Percentiles rank a stretch among this genome's conserved stretches.
Evolutionary conservation across 345 rosid genomes (phyloP).

Genomic region (Crucihimalaya himalaica): DNA sequence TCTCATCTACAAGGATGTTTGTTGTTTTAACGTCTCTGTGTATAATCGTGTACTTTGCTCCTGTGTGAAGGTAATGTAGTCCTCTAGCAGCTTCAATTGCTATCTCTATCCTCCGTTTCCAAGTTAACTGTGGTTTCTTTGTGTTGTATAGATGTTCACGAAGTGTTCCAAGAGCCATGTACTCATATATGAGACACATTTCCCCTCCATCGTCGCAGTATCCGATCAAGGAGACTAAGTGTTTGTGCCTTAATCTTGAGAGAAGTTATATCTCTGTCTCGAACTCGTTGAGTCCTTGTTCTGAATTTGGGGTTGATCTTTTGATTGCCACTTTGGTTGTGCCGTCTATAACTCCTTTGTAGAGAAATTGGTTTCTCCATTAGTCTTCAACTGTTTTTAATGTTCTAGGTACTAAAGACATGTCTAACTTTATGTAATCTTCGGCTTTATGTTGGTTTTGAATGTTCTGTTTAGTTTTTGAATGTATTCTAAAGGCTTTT

Average conservation of each 20-base stretch:
- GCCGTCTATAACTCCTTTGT: slow-evolving; percentile 66
- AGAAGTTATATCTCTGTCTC: slow-evolving; percentile 83
- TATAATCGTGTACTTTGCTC: slow-evolving; percentile 83
- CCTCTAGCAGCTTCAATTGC: slow-evolving; percentile 87
- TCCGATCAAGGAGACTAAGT: slow-evolving; percentile 82
- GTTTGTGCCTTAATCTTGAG: slow-evolving; percentile 83
- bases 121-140: slow-evolving; percentile 53
- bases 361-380: no score
- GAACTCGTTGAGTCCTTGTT: slow-evolving; percentile 85
- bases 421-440: no score
- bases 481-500: no score
- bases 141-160: slow-evolving; percentile 70
- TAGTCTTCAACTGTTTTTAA: no score
- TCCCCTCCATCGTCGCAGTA: slow-evolving; percentile 83
- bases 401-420: no score
- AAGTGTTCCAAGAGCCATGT: slow-evolving; percentile 79
- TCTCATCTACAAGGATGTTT: slow-evolving; percentile 81
- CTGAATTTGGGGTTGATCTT: slow-evolving; percentile 72
- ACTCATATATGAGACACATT: slow-evolving; percentile 83
- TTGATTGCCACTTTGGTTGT: slow-evolving; percentile 67
- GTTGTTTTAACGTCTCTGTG: slow-evolving; percentile 95
- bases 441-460: no score
- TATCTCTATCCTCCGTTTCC: slow-evolving; percentile 78
- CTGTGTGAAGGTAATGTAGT: slow-evolving; percentile 87
- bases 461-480: no score